Base-by-base conservation (phyloP, 176 grass and related monocot species). In the Raddia guianensis region DNA sequence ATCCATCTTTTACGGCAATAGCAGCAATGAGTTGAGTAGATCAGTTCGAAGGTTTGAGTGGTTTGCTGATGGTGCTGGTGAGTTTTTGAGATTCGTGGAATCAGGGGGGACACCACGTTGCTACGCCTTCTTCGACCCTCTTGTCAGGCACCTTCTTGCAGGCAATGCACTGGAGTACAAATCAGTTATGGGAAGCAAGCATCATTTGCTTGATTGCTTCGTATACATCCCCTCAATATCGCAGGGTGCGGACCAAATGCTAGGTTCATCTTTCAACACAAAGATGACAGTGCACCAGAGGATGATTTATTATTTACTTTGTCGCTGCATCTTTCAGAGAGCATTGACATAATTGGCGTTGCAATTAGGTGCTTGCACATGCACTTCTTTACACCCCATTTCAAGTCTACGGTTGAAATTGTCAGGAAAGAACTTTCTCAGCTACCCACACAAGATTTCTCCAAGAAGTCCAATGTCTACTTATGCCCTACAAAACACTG, bases 241-340 rank as follows among this genome's bases (percentile, higher is more conserved):
- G 49, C 12, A 27, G 80, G 49, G 7, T 58, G 48, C 37, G 57
- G 80, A 1, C 35, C 53, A 1, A 69, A 73, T 11, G 69, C 47
- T 8, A 4, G 0, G 2, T 18, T 82, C 3, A 9, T n/a, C 12
- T 64, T 51, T 52, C 12, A 8, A 1, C 21, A 53, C 0, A 12
- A 72, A 52, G 80, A 64, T 27, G 12, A 18, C 2, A 51, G 32
- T 10, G 18, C 11, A 8, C 27, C 44, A 6, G 14, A 13, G 4
- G 21, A 14, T 15, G 42, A 2, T 4, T 50, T 40, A 7, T 5
- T 9, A 8, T 12, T 60, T 0, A 27, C 16, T 5, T 1, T 67
- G 9, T 49, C 59, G 3, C 62, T 84, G 37, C 51, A 54, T 46
- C 27, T 84, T 5, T 76, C 82, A 10, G 82, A 76, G 42, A 84